These are phyloP conservation scores for Scutellaria barbata DNA, from an alignment of 257 asterid species.

Conservation along the genomic window DNA sequence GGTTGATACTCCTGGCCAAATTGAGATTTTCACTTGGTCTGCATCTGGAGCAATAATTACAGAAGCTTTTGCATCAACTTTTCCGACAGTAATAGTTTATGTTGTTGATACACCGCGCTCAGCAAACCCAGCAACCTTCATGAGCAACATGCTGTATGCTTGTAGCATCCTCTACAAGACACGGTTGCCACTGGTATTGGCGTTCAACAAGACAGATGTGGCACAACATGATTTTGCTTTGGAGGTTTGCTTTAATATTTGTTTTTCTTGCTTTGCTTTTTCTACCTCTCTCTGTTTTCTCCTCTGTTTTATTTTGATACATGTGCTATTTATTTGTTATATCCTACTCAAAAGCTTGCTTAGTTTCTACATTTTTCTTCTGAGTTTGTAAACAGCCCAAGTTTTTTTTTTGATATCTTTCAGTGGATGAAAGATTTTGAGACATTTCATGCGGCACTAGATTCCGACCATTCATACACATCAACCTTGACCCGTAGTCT, in stretches of 20 bases:
- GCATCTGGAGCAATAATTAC: constrained; percentile 98
- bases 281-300: no score
- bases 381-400: constrained; percentile 1
- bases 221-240: constrained; percentile 90
- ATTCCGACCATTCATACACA: constrained; percentile 80
- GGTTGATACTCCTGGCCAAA: constrained; percentile 99
- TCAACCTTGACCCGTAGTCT: constrained; percentile 89
- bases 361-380: neutral
- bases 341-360: neutral
- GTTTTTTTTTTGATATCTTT: constrained; percentile 29
- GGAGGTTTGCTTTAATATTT: constrained; percentile 58
- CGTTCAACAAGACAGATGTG: constrained; percentile 93
- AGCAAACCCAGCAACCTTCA: constrained; percentile 84
- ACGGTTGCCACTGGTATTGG: constrained; percentile 84
- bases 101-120: constrained; percentile 98
- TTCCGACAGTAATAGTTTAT: constrained; percentile 90
- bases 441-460: constrained; percentile 81
- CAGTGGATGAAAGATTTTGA: constrained; percentile 99
- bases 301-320: no score
- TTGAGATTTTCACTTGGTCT: constrained; percentile 97
- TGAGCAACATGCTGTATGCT: constrained; percentile 99
- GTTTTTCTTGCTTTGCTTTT: neutral
- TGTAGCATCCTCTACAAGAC: constrained; percentile 97
- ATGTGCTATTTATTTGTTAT: no score
- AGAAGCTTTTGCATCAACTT: constrained; percentile 96